Evolutionary conservation across 177 flowering plant species (phyloP), one percentile per base, ranked within the genome.

Genomic region (Vitis hybrid): DNA sequence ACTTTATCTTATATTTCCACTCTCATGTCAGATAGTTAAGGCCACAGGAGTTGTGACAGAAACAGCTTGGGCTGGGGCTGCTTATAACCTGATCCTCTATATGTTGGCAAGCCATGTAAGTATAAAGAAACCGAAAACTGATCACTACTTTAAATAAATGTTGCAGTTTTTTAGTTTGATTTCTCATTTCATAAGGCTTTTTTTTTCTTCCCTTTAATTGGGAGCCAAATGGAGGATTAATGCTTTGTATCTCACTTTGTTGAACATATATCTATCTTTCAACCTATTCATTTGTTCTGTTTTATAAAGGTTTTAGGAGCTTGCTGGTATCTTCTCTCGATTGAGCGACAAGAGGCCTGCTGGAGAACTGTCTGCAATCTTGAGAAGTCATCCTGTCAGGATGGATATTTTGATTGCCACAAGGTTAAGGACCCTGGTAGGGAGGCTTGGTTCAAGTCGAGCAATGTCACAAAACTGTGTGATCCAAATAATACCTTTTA

Each of bases 21-120:
- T 88, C 5, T 79, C 89, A 32, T 67, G 75, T 1, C 81, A 81
- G 72, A 84, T 86, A 50, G 79, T 81, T 19, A 83, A 86, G 73
- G 82, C 89, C 62, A 78, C 84, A 26, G 91, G 91, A 1, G 81
- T 84, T 60, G 81, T 87, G 52, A 84, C 91, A 51, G 81, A 84
- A 64, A 84, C 89, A 45, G 87, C 88, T 12, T 87, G 89, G 91
- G 87, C 85, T 12, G 88, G 89, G 21, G 91, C 91, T 66, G 87
- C 87, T 65, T 84, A 88, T 56, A 84, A 88, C 59, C 83, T 88
- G 23, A 79, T 84, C 66, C 88, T 88, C 15, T 88, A 81, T 72
- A 86, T 91, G 89, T 62, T 91, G 79, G 97, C 97, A 71, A 89
- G 97, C 84, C 94, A 91, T 80, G 97, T 91, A 74, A 86, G 94